phyloP scores from a whole-genome alignment of 345 rosid genomes.

The Salix dunnii region DNA sequence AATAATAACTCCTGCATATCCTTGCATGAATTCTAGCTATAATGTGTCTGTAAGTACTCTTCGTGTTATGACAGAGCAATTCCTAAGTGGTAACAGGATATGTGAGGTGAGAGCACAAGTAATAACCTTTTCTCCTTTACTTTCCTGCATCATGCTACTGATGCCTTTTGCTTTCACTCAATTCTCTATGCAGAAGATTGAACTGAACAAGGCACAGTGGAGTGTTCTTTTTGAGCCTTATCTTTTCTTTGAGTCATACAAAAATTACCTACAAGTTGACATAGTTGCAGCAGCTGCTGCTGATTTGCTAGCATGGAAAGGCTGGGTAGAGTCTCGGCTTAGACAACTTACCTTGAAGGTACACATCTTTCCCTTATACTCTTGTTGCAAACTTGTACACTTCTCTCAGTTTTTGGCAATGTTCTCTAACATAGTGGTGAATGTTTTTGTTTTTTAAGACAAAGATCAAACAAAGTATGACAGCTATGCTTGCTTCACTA shows the following conservation, averaged over 20 bases:
- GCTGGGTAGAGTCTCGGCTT: conserved; percentile 82
- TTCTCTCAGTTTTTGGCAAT: conserved; percentile 4
- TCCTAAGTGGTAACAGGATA: conserved; percentile 51
- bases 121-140: not conserved
- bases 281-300: conserved; percentile 53
- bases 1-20: conserved; percentile 77
- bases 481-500: conserved; percentile 2
- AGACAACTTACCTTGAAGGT: conserved; percentile 73
- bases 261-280: conserved; percentile 69
- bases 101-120: conserved; percentile 43
- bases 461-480: not conserved
- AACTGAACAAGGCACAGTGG: conserved; percentile 60
- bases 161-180: conserved; percentile 8
- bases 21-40: conserved; percentile 80
- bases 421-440: not conserved
- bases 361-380: conserved; percentile 4
- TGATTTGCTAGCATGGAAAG: conserved; percentile 67
- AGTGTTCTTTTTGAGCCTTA: conserved; percentile 59
- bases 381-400: not conserved
- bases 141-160: conserved; percentile 5
- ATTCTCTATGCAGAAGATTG: conserved; percentile 45
- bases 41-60: conserved; percentile 72
- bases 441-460: not conserved
- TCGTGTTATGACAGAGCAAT: conserved; percentile 70
- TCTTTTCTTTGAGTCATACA: conserved; percentile 66